phyloP scores from a whole-genome alignment of 2,329 filamentous ascomycete species.

The Alternaria sp. region DNA sequence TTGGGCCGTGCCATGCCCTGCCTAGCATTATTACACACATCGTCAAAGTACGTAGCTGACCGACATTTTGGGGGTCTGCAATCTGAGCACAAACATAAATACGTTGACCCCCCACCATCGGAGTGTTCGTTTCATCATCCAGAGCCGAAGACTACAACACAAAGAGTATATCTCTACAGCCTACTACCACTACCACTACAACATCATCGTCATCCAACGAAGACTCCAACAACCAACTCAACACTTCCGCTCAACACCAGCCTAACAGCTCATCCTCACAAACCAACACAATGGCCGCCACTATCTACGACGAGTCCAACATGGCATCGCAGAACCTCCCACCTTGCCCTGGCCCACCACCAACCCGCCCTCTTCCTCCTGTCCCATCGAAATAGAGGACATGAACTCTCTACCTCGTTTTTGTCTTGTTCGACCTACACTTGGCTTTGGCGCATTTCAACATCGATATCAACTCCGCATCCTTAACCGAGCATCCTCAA shows the following conservation, averaged over 20 bases:
- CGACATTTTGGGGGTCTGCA: conserved; percentile 50
- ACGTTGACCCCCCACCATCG: conserved; percentile 43
- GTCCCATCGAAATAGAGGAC: conserved; percentile 54
- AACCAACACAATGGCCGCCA: conserved; percentile 43
- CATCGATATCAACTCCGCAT: conserved; percentile 32
- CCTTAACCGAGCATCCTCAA: conserved; percentile 18
- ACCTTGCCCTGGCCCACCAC: conserved; percentile 59
- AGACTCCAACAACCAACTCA: conserved; percentile 14
- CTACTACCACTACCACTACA: conserved; percentile 16
- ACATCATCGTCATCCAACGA: conserved; percentile 12
- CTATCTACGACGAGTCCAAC: conserved; percentile 50
- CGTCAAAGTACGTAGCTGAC: conserved; percentile 53
- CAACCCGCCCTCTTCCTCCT: conserved; percentile 58
- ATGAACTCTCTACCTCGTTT: conserved; percentile 9
- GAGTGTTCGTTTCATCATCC: conserved; percentile 47
- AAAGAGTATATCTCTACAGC: conserved; percentile 26
- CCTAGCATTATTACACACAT: conserved; percentile 52
- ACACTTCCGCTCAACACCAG: conserved; percentile 15
- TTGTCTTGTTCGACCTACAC: conserved; percentile 30
- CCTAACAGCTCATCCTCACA: conserved; percentile 15
- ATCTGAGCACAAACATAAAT: conserved; percentile 54
- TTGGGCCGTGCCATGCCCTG: conserved; percentile 49
- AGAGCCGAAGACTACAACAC: conserved; percentile 31
- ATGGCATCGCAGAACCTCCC: conserved; percentile 55
- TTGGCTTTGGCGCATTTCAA: conserved; percentile 37